These are phyloP conservation scores for Quercus phellos DNA, from an alignment of 331 rosid species.

Conservation along the genomic window DNA sequence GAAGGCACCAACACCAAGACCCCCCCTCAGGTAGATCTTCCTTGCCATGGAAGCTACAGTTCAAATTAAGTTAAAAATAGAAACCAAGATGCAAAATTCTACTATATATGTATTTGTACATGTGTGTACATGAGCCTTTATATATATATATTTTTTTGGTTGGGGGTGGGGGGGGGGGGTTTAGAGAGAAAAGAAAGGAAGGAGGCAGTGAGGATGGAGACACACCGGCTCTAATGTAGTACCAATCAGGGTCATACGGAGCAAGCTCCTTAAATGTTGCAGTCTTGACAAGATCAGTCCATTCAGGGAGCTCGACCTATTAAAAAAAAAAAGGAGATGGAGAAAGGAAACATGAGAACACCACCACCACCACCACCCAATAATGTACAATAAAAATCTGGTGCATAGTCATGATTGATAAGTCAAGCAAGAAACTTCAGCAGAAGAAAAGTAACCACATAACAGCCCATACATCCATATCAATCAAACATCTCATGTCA, in stretches of 20 bases:
- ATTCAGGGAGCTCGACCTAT: constrained; percentile 37
- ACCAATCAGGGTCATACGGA: constrained; percentile 40
- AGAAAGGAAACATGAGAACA: neutral
- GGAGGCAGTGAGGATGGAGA: neutral
- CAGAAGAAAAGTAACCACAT: no score
- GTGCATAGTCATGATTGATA: no score
- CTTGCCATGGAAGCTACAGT: constrained; percentile 48
- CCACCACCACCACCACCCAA: no score
- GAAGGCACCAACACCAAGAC: constrained; percentile 49
- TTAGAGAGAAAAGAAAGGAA: neutral
- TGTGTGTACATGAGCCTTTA: no score
- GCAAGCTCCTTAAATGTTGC: constrained; percentile 35
- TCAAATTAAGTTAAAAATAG: neutral
- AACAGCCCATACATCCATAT: no score
- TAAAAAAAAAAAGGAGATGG: neutral
- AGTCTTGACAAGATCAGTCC: constrained; percentile 36
- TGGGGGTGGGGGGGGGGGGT: no score
- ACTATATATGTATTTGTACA: neutral
- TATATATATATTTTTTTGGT: no score
- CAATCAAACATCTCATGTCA: no score
- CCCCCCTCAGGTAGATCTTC: constrained; percentile 53
- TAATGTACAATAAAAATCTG: no score
- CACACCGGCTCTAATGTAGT: constrained; percentile 29
- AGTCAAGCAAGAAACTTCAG: no score
- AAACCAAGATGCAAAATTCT: neutral